A percentile compares a stretch with the other conserved stretches of the same genome.
Conservation (phyloP, 257 asterid species). For the Galeopsis tetrahit region DNA sequence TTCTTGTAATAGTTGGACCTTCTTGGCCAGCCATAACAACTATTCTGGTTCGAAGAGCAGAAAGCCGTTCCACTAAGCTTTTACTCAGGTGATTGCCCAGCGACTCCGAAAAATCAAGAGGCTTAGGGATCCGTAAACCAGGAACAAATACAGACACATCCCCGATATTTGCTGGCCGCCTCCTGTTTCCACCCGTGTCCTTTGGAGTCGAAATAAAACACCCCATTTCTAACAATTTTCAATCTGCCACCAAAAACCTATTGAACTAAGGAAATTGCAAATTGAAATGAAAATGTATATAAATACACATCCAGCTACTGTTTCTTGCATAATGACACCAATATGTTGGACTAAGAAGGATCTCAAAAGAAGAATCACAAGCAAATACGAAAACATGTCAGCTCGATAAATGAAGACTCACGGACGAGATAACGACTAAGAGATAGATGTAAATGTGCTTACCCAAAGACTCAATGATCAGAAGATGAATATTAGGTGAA, state of each 20-base stretch:
- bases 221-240: conserved; percentile 64
- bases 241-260: conserved; percentile 42
- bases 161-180: conserved; percentile 89
- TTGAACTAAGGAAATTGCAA: conserved; percentile 12
- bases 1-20: conserved; percentile 90
- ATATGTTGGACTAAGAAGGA: neutral
- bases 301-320: conserved; percentile 10
- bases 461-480: conserved; percentile 54
- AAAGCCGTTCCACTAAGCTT: conserved; percentile 79
- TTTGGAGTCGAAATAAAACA: conserved; percentile 77
- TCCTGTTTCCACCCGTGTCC: conserved; percentile 78
- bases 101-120: conserved; percentile 71
- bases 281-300: conserved; percentile 24
- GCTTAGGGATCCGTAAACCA: conserved; percentile 88
- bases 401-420: conserved; percentile 54
- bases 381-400: conserved; percentile 38
- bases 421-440: conserved; percentile 35
- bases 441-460: conserved; percentile 42
- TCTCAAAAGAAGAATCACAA: conserved; percentile 36
- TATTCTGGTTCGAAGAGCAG: conserved; percentile 91
- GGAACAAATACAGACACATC: conserved; percentile 92
- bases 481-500: conserved; percentile 40
- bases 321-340: conserved; percentile 26
- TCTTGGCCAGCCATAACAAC: conserved; percentile 97
- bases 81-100: conserved; percentile 60